phyloP scores from a whole-genome alignment of 495 filamentous ascomycete species.

The Penicillium canariense region DNA sequence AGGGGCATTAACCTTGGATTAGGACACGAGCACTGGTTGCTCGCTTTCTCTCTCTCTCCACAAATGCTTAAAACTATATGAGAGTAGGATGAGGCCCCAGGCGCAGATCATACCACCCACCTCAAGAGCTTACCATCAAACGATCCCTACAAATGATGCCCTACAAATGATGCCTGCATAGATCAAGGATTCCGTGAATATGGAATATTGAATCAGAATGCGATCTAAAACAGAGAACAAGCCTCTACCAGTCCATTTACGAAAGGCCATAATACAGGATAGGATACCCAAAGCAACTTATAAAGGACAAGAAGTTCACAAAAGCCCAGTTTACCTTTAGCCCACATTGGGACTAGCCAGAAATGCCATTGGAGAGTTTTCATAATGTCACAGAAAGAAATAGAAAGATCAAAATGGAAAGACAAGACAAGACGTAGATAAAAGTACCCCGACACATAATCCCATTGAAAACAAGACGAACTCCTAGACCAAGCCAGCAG shows the following conservation, averaged over 20 bases:
- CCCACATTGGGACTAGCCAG: not conserved
- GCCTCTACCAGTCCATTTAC: not conserved
- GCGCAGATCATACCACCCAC: too few species aligned
- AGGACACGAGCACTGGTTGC: too few species aligned
- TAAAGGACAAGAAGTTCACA: not conserved
- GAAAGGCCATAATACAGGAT: not conserved
- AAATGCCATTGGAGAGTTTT: conserved; percentile 1
- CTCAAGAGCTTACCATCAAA: too few species aligned
- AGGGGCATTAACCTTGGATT: too few species aligned
- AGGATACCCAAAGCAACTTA: not conserved
- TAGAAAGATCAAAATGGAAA: not conserved
- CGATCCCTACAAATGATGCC: too few species aligned
- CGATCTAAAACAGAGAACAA: not conserved
- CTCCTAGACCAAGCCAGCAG: not conserved
- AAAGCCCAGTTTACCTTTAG: not conserved
- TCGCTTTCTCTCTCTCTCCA: too few species aligned
- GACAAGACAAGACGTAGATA: not conserved
- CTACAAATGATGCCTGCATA: too few species aligned
- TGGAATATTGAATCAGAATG: too few species aligned
- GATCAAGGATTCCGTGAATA: too few species aligned
- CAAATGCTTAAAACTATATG: too few species aligned
- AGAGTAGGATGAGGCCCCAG: too few species aligned
- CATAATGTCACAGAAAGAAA: not conserved
- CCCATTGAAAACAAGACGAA: not conserved
- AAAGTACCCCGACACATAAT: not conserved